Evolutionary conservation across 2,329 filamentous ascomycete genomes (phyloP).

Genomic region (Mariannaea sp.): DNA sequence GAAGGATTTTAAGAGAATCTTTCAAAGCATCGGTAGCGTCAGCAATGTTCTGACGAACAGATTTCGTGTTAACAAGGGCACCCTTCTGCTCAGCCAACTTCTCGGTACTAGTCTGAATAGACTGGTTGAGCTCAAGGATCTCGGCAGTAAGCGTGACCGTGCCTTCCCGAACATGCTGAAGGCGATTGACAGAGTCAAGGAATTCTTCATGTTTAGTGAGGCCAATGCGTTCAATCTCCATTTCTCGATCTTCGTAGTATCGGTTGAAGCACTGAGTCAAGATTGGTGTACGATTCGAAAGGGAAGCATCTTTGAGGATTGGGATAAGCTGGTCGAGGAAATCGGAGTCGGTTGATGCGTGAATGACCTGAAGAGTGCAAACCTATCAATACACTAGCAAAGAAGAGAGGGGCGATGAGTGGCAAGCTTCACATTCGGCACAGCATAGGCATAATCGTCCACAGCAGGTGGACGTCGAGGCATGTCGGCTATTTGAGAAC

Average conservation of each 20-base stretch:
- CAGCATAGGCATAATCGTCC: constrained; percentile 53
- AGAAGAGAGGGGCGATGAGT: constrained; percentile 13
- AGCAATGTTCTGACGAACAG: constrained; percentile 92
- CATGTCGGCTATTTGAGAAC: constrained; percentile 41
- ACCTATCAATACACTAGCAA: constrained; percentile 17
- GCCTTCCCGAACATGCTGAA: constrained; percentile 89
- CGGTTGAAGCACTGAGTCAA: constrained; percentile 72
- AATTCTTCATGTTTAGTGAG: constrained; percentile 98
- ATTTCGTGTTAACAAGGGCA: constrained; percentile 87
- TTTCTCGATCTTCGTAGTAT: constrained; percentile 84
- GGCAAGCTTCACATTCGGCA: constrained; percentile 48
- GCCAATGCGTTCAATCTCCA: constrained; percentile 92
- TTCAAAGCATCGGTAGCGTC: constrained; percentile 87
- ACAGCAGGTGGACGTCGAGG: constrained; percentile 51
- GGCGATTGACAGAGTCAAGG: constrained; percentile 87
- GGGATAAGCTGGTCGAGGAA: constrained; percentile 96
- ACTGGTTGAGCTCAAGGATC: constrained; percentile 90
- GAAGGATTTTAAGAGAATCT: constrained; percentile 88
- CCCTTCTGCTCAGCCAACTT: constrained; percentile 94
- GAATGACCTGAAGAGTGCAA: constrained; percentile 70
- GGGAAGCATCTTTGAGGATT: constrained; percentile 86
- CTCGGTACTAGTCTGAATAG: constrained; percentile 93
- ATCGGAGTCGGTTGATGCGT: constrained; percentile 88
- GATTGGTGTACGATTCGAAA: constrained; percentile 71
- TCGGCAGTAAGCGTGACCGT: constrained; percentile 88